These are phyloP conservation scores for Epichloe festucae DNA, from an alignment of 2,329 filamentous ascomycete genomes.

Conservation along the genomic window DNA sequence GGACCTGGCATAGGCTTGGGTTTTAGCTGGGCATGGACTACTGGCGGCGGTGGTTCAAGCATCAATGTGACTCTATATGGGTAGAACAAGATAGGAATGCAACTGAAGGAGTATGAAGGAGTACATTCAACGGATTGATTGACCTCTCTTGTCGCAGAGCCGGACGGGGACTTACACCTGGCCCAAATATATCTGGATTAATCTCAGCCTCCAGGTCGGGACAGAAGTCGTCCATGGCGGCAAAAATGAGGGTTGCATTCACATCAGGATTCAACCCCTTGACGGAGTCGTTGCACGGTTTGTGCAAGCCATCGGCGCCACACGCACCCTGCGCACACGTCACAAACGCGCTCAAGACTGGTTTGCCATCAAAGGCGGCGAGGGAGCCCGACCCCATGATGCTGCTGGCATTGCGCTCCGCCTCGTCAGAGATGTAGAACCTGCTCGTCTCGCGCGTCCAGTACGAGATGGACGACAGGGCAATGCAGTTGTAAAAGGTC, in stretches of 20 bases:
- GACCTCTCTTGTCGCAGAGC: too few species aligned
- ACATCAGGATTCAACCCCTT: conserved; percentile 14
- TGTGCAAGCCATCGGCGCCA: conserved; percentile 19
- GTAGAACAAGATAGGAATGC: too few species aligned
- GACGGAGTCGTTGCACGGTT: conserved; percentile 18
- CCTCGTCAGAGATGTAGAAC: conserved; percentile 19
- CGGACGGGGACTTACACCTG: conserved; percentile 17
- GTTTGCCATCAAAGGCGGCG: conserved; percentile 18
- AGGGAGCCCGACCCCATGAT: conserved; percentile 21
- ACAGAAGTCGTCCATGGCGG: conserved; percentile 23
- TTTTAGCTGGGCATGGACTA: too few species aligned
- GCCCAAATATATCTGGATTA: conserved; percentile 26
- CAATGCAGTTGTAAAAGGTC: conserved; percentile 27
- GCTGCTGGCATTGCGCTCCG: conserved; percentile 23
- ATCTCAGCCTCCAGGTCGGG: conserved; percentile 24
- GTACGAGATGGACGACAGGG: conserved; percentile 21
- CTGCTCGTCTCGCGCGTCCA: conserved; percentile 17
- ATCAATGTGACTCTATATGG: too few species aligned
- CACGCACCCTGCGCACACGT: conserved; percentile 23
- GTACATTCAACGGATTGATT: too few species aligned
- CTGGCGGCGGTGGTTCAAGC: too few species aligned
- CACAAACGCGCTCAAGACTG: conserved; percentile 21
- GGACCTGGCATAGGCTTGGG: conserved; percentile 13
- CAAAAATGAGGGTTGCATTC: conserved; percentile 16
- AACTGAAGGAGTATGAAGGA: too few species aligned